Conservation (phyloP, 306 rosid genomes). For the Macrotyloma uniflorum region DNA sequence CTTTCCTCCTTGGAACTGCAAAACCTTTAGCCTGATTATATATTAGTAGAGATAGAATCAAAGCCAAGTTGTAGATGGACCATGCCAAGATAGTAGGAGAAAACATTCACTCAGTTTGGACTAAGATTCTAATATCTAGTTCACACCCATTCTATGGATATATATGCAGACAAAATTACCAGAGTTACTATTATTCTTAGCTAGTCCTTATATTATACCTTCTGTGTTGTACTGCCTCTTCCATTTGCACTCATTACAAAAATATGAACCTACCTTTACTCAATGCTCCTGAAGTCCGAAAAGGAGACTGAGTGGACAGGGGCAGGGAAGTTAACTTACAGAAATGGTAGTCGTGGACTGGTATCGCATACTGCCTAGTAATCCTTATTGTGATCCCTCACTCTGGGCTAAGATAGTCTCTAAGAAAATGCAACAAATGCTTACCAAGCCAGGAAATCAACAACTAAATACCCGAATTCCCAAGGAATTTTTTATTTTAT, state of each 20-base stretch:
- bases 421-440: too few species aligned
- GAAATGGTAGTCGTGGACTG: too few species aligned
- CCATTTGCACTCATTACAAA: background rate
- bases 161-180: background rate
- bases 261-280: background rate
- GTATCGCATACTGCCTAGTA: too few species aligned
- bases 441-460: background rate
- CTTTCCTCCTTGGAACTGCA: conserved; percentile 92
- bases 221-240: background rate
- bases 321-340: too few species aligned
- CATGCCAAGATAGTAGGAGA: background rate
- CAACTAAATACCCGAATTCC: background rate
- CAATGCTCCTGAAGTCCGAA: too few species aligned
- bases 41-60: conserved; percentile 56
- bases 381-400: too few species aligned
- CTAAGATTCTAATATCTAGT: background rate
- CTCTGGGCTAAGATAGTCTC: too few species aligned
- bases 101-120: background rate
- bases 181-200: background rate
- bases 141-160: background rate
- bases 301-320: too few species aligned
- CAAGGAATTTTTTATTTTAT: background rate
- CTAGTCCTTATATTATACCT: background rate
- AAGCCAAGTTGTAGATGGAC: conserved; percentile 23
- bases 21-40: conserved; percentile 85